Percentiles rank a stretch among this genome's conserved stretches.
These are phyloP conservation scores for Claviceps humidiphila DNA, from an alignment of 2,329 filamentous ascomycete genomes.

Conservation along the genomic window DNA sequence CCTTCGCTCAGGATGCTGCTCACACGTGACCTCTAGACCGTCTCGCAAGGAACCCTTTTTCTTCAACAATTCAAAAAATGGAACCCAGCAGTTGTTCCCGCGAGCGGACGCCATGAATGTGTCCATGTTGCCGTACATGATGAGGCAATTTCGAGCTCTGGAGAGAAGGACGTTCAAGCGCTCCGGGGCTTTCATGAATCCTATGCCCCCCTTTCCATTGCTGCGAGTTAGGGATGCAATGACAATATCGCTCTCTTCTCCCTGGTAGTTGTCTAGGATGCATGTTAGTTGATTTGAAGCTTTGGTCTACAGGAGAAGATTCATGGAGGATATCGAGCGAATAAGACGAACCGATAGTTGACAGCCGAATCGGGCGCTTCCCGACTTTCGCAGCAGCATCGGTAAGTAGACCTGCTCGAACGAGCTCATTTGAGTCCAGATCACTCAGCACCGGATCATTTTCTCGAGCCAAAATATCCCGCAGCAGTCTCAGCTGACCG, in stretches of 20 bases:
- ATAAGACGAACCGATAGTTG: slow-evolving; percentile 46
- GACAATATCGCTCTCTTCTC: slow-evolving; percentile 63
- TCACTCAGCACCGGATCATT: slow-evolving; percentile 57
- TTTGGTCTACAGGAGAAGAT: neutral
- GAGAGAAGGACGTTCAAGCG: slow-evolving; percentile 59
- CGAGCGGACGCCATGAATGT: slow-evolving; percentile 40
- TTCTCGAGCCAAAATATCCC: slow-evolving; percentile 36
- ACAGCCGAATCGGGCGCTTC: slow-evolving; percentile 44
- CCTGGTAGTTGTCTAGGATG: slow-evolving; percentile 58
- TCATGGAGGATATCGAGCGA: neutral
- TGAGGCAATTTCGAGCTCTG: slow-evolving; percentile 48
- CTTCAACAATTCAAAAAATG: slow-evolving; percentile 30
- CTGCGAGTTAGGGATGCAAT: slow-evolving; percentile 55
- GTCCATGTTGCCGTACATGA: slow-evolving; percentile 56
- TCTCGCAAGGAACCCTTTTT: slow-evolving; percentile 38
- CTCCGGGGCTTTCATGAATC: slow-evolving; percentile 54
- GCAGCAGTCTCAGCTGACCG: slow-evolving; percentile 49
- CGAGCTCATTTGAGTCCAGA: slow-evolving; percentile 49
- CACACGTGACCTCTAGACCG: slow-evolving; percentile 47
- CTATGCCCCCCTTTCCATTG: slow-evolving; percentile 50
- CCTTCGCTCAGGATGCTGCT: slow-evolving; percentile 40
- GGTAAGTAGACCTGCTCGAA: slow-evolving; percentile 44
- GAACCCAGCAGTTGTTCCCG: neutral
- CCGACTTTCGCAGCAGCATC: slow-evolving; percentile 34
- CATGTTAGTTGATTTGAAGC: neutral